These are phyloP conservation scores for Cytospora piceicola DNA, from an alignment of 2,329 filamentous ascomycete genomes.

Conservation along the genomic window DNA sequence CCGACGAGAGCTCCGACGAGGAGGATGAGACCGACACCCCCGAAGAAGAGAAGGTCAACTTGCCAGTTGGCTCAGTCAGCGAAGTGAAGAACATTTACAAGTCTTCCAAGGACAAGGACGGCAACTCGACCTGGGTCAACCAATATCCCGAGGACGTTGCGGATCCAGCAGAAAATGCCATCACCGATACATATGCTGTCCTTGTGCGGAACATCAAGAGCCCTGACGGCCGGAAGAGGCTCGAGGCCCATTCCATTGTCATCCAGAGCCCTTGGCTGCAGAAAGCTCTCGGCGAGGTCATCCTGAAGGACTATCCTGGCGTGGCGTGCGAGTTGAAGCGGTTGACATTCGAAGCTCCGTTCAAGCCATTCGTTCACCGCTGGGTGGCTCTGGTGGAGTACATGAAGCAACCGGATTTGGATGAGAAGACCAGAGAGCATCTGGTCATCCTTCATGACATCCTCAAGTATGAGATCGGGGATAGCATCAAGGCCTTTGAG, in stretches of 20 bases:
- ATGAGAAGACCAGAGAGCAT: constrained; percentile 51
- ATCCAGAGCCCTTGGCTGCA: constrained; percentile 67
- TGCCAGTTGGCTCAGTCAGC: constrained; percentile 42
- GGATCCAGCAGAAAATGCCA: constrained; percentile 62
- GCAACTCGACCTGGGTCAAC: constrained; percentile 58
- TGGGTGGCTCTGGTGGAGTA: constrained; percentile 56
- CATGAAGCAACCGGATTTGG: constrained; percentile 46
- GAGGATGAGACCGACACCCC: not conserved
- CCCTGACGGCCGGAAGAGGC: constrained; percentile 61
- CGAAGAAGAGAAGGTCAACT: constrained; percentile 18
- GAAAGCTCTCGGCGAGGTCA: constrained; percentile 52
- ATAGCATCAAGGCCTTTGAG: constrained; percentile 52
- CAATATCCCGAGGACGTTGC: constrained; percentile 58
- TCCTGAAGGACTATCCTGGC: constrained; percentile 63
- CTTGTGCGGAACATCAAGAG: constrained; percentile 62
- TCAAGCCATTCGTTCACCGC: constrained; percentile 67
- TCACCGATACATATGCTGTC: constrained; percentile 64
- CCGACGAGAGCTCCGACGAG: constrained; percentile 11
- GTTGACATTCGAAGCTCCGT: constrained; percentile 63
- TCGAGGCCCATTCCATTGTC: constrained; percentile 65
- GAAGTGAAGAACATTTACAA: constrained; percentile 49
- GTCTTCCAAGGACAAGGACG: constrained; percentile 50
- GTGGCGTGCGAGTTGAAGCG: constrained; percentile 62
- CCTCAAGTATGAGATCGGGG: constrained; percentile 55
- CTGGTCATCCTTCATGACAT: constrained; percentile 51